These are phyloP conservation scores for Microbotryomycetes sp. DNA, from an alignment of 1,284 basidiomycete genomes.

Conservation along the genomic window DNA sequence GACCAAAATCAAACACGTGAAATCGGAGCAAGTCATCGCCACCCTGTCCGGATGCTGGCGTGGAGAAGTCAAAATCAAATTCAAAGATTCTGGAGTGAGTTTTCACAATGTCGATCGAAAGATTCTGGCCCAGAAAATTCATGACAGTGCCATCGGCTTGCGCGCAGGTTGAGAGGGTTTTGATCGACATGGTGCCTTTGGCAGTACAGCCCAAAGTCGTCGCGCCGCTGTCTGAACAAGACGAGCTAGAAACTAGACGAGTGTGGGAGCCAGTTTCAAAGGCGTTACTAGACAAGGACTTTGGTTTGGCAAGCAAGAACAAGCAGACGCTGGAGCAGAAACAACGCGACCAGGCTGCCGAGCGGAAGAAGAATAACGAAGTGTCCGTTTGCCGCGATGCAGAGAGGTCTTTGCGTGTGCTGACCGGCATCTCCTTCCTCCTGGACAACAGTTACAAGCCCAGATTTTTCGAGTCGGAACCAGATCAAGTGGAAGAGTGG, in stretches of 20 bases:
- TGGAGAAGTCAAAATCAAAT: constrained; percentile 70
- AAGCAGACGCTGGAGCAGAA: constrained; percentile 83
- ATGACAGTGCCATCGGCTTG: constrained; percentile 34
- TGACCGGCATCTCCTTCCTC: not conserved
- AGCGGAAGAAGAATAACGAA: constrained; percentile 67
- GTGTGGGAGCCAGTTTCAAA: constrained; percentile 82
- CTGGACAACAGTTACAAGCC: constrained; percentile 62
- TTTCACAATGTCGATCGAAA: constrained; percentile 24
- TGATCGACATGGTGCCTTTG: constrained; percentile 71
- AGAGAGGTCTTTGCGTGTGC: not conserved
- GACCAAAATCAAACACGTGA: constrained; percentile 83
- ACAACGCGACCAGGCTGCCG: constrained; percentile 76
- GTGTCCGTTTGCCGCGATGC: constrained; percentile 54
- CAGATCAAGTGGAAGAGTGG: constrained; percentile 48
- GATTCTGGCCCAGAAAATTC: not conserved
- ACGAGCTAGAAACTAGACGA: constrained; percentile 71
- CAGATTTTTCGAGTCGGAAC: constrained; percentile 59
- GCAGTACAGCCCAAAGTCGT: constrained; percentile 75
- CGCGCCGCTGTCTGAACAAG: constrained; percentile 70
- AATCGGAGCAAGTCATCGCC: constrained; percentile 65
- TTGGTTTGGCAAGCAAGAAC: constrained; percentile 62
- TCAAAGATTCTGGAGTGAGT: constrained; percentile 53
- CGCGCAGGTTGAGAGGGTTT: constrained; percentile 54
- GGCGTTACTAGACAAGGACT: constrained; percentile 72
- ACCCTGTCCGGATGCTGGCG: constrained; percentile 85